Conservation (phyloP, 2,329 filamentous ascomycete genomes). For the Alternaria brassicicola region DNA sequence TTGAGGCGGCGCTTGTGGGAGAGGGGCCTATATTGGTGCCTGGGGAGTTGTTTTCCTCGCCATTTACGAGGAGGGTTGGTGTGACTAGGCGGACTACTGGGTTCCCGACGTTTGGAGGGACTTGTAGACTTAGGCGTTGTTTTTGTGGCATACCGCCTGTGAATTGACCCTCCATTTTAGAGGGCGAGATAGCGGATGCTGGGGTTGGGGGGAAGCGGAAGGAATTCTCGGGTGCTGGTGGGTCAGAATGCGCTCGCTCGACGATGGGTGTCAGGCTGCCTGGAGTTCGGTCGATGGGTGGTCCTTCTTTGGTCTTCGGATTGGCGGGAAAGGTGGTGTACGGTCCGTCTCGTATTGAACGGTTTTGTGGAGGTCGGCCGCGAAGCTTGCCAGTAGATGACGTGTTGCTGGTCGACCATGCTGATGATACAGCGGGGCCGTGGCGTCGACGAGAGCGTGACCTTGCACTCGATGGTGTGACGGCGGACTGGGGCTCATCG, state of each 20-base stretch:
- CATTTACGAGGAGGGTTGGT: slow-evolving; percentile 61
- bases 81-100: slow-evolving; percentile 66
- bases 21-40: slow-evolving; percentile 34
- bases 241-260: slow-evolving; percentile 51
- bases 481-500: slow-evolving; percentile 72
- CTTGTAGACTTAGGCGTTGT: slow-evolving; percentile 65
- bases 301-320: slow-evolving; percentile 56
- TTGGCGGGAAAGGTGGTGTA: slow-evolving; percentile 73
- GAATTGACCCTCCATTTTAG: slow-evolving; percentile 27
- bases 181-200: slow-evolving; percentile 45
- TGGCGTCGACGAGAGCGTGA: slow-evolving; percentile 68
- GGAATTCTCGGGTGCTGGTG: slow-evolving; percentile 43
- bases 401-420: slow-evolving; percentile 74
- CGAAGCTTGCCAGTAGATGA: slow-evolving; percentile 72
- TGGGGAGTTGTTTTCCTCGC: slow-evolving; percentile 47
- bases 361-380: slow-evolving; percentile 78
- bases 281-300: slow-evolving; percentile 54
- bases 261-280: slow-evolving; percentile 52
- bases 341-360: slow-evolving; percentile 68
- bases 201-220: slow-evolving; percentile 50
- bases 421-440: slow-evolving; percentile 87
- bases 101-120: slow-evolving; percentile 66
- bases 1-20: slow-evolving; percentile 24
- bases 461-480: slow-evolving; percentile 64
- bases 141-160: slow-evolving; percentile 40